A percentile compares a stretch with the other conserved stretches of the same genome.
These are phyloP conservation scores for Nemania abortiva DNA, from an alignment of 2,329 filamentous ascomycete genomes.

Conservation along the genomic window DNA sequence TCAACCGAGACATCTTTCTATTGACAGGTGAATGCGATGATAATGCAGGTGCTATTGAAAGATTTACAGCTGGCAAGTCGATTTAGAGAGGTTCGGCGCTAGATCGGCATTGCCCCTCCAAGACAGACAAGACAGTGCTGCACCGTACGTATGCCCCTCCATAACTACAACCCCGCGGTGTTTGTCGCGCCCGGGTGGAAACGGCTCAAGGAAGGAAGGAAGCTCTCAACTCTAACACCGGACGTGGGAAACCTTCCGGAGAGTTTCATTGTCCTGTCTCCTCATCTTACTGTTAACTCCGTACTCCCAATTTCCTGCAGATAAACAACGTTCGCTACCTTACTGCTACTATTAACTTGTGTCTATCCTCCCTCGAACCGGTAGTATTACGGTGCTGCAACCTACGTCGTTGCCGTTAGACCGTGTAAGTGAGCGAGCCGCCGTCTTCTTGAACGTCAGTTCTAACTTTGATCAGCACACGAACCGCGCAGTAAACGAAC, in stretches of 20 bases:
- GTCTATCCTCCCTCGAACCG: not conserved
- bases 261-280: not conserved
- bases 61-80: not conserved
- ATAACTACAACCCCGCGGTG: not conserved
- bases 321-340: not conserved
- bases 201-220: conserved; percentile 40
- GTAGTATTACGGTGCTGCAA: no score
- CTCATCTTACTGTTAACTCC: not conserved
- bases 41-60: not conserved
- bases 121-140: not conserved
- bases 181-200: conserved; percentile 39
- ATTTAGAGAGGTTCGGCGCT: conserved; percentile 12
- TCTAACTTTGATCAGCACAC: not conserved
- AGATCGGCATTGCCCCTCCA: conserved; percentile 40
- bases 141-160: conserved; percentile 33
- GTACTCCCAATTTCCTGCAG: no score
- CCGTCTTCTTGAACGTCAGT: not conserved
- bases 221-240: not conserved
- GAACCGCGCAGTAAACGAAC: not conserved
- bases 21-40: not conserved
- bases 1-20: not conserved
- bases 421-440: not conserved
- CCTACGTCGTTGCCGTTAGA: not conserved
- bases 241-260: not conserved
- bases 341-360: no score